Conservation (phyloP, 257 asterid genomes). For the Solanum chmielewskii region DNA sequence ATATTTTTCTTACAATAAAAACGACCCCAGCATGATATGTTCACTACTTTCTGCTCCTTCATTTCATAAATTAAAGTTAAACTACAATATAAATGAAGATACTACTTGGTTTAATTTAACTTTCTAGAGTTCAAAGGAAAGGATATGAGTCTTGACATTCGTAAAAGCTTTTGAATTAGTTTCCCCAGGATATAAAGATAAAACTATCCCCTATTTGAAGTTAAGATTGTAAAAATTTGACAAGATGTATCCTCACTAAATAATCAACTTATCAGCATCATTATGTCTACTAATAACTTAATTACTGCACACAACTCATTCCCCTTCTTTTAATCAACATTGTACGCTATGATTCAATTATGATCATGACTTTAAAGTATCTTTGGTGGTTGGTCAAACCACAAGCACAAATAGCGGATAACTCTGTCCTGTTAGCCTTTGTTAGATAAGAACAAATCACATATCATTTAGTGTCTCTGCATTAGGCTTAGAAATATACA, state of each 20-base stretch:
- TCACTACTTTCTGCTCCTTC: too few relatives aligned
- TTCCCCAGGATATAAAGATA: background rate
- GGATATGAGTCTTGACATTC: too few relatives aligned
- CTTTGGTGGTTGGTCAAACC: background rate
- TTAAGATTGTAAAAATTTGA: conserved; percentile 24
- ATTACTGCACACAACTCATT: background rate
- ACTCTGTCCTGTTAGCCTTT: background rate
- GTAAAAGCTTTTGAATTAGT: too few relatives aligned
- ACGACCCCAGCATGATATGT: too few relatives aligned
- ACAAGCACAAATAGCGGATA: background rate
- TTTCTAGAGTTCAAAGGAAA: too few relatives aligned
- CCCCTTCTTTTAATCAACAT: background rate
- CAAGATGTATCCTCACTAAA: conserved; percentile 16
- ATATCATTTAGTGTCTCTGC: background rate
- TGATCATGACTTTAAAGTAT: conserved; percentile 27
- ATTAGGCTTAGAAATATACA: too few relatives aligned
- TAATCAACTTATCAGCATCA: conserved; percentile 18
- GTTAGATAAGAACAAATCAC: background rate
- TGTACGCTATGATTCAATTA: conserved; percentile 7
- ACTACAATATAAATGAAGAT: too few relatives aligned
- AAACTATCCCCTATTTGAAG: conserved; percentile 11
- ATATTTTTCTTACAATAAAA: too few relatives aligned
- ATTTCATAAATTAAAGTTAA: too few relatives aligned
- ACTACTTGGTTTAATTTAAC: too few relatives aligned
- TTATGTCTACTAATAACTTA: background rate